Conservation (phyloP, 2,329 filamentous ascomycete genomes). For the Parasarocladium wereldwijsianum region DNA sequence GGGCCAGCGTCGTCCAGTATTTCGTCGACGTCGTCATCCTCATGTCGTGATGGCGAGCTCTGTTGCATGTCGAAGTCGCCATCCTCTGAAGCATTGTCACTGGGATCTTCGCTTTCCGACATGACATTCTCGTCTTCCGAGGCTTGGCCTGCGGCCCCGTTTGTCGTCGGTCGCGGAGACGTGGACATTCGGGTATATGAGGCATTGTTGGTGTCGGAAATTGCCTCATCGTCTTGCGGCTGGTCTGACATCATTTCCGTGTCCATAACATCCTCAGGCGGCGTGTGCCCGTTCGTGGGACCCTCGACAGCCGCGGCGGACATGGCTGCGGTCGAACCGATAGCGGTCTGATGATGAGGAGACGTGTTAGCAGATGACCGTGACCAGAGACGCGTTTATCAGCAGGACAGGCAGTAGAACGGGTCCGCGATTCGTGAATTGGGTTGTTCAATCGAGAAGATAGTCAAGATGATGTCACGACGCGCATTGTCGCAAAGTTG, state of each 20-base stretch:
- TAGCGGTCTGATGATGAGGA: constrained; percentile 32
- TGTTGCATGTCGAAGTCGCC: constrained; percentile 65
- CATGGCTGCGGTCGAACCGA: constrained; percentile 47
- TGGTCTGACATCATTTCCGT: constrained; percentile 22
- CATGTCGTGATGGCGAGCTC: constrained; percentile 29
- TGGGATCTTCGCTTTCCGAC: constrained; percentile 31
- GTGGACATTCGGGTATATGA: constrained; percentile 31
- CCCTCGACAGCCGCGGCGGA: constrained; percentile 46
- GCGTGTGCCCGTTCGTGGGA: constrained; percentile 52
- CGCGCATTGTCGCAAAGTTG: constrained; percentile 25
- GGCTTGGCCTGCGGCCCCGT: constrained; percentile 24
- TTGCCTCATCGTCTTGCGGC: constrained; percentile 47
- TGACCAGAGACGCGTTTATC: neutral
- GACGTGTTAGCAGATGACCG: constrained; percentile 19
- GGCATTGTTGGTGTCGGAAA: constrained; percentile 55
- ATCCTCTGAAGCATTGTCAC: constrained; percentile 47
- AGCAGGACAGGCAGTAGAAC: constrained; percentile 1
- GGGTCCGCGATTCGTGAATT: neutral
- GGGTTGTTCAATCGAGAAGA: neutral
- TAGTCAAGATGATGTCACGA: constrained; percentile 2
- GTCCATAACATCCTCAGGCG: constrained; percentile 33
- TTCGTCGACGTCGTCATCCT: constrained; percentile 15
- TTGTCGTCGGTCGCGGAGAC: constrained; percentile 25
- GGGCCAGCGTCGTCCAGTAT: constrained; percentile 15
- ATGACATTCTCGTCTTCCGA: constrained; percentile 20